Evolutionary conservation across 2,329 filamentous ascomycete genomes (phyloP).

Genomic region (Fusarium subtropicale): DNA sequence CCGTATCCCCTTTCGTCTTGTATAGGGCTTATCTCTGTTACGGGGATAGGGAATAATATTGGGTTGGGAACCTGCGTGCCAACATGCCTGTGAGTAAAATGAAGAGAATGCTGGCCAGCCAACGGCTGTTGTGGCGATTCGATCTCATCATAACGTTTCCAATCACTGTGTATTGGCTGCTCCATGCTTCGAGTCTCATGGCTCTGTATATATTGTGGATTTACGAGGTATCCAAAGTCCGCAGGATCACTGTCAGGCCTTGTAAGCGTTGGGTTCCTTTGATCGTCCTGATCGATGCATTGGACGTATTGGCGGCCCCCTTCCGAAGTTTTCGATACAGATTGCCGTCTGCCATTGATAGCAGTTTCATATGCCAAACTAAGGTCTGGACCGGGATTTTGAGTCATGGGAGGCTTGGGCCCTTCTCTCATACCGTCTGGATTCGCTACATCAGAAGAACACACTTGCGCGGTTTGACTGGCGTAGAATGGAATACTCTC

Average conservation of each 20-base stretch:
- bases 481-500: neutral
- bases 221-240: neutral
- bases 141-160: neutral
- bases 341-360: neutral
- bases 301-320: constrained; percentile 13
- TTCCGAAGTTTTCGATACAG: constrained; percentile 5
- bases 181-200: neutral
- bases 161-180: neutral
- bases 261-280: neutral
- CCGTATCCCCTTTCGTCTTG: neutral
- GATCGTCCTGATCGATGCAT: neutral
- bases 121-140: neutral
- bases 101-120: neutral
- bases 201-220: neutral
- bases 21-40: neutral
- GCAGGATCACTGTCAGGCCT: neutral
- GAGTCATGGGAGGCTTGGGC: neutral
- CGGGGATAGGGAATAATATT: neutral
- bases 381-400: neutral
- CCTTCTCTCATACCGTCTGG: neutral
- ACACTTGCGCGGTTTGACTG: neutral
- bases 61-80: neutral
- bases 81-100: neutral
- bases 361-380: neutral
- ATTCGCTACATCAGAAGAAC: neutral